Conservation (phyloP, 2,329 filamentous ascomycete species). For the Ophiostoma sp. region DNA sequence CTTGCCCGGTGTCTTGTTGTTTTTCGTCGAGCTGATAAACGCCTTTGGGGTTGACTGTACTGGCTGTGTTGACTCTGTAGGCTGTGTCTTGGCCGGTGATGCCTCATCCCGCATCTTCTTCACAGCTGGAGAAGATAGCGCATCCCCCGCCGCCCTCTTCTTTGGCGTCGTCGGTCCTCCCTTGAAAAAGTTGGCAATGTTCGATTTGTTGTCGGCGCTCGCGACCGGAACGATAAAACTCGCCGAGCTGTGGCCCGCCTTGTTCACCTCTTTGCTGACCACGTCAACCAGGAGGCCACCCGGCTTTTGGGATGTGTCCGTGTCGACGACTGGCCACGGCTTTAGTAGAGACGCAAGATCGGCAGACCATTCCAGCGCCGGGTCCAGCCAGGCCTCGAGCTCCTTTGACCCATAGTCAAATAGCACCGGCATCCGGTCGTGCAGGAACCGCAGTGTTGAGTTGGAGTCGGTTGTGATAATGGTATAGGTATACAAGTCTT, state of each 20-base stretch:
- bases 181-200: conserved; percentile 89
- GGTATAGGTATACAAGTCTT: conserved; percentile 80
- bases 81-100: not conserved
- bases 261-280: conserved; percentile 83
- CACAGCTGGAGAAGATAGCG: not conserved
- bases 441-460: conserved; percentile 74
- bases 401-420: conserved; percentile 68
- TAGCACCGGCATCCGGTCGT: conserved; percentile 94
- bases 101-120: not conserved
- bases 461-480: conserved; percentile 90
- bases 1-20: not conserved
- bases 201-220: conserved; percentile 82
- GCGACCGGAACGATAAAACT: conserved; percentile 76
- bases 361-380: conserved; percentile 65
- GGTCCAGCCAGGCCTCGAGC: conserved; percentile 74
- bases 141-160: not conserved
- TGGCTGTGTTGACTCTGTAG: not conserved
- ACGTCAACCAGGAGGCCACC: conserved; percentile 59
- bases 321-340: conserved; percentile 44
- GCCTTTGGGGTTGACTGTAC: not conserved
- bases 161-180: conserved; percentile 42
- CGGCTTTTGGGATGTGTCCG: conserved; percentile 39
- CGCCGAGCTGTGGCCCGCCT: conserved; percentile 86
- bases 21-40: not conserved
- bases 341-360: conserved; percentile 74